Percentiles rank a stretch among this genome's conserved stretches.
phyloP scores from a whole-genome alignment of 768 basidiomycete species.

The Hemileccinum rubropunctum region DNA sequence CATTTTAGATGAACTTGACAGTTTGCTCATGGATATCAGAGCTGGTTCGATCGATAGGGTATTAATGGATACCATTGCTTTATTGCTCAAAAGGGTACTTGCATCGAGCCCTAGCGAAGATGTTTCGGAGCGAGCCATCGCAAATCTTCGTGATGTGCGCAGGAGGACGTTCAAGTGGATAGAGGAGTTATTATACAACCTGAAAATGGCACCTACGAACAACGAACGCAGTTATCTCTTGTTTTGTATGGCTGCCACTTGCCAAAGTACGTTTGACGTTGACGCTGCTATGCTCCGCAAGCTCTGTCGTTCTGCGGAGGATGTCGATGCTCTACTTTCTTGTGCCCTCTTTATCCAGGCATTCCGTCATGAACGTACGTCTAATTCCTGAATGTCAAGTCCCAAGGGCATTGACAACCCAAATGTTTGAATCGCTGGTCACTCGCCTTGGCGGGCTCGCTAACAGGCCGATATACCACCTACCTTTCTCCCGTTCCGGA shows the following conservation, averaged over 20 bases:
- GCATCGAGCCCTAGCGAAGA: slow-evolving; percentile 6
- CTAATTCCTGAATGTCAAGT: neutral
- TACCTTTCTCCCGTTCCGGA: slow-evolving; percentile 11
- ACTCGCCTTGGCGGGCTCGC: slow-evolving; percentile 39
- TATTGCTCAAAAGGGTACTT: neutral
- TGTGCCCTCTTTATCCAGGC: slow-evolving; percentile 23
- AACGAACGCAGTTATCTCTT: slow-evolving; percentile 14
- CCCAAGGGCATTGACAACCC: neutral
- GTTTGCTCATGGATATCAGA: neutral
- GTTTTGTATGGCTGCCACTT: slow-evolving; percentile 35
- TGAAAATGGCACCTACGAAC: slow-evolving; percentile 2
- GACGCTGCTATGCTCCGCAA: neutral
- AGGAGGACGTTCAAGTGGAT: slow-evolving; percentile 32
- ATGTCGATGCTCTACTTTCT: slow-evolving; percentile 18
- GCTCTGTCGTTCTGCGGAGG: slow-evolving; percentile 11
- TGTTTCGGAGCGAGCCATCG: slow-evolving; percentile 17
- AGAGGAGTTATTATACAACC: slow-evolving; percentile 21
- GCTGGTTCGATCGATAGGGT: neutral
- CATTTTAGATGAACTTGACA: neutral
- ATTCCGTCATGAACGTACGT: slow-evolving; percentile 1
- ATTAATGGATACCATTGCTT: neutral
- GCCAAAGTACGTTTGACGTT: slow-evolving; percentile 28
- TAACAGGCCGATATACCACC: neutral
- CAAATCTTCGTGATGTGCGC: slow-evolving; percentile 29
- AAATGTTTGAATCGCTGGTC: neutral